Evolutionary conservation across 2,329 filamentous ascomycete species (phyloP), one percentile per base, ranked within the genome.

Genomic region (Colletotrichum truncatum): DNA sequence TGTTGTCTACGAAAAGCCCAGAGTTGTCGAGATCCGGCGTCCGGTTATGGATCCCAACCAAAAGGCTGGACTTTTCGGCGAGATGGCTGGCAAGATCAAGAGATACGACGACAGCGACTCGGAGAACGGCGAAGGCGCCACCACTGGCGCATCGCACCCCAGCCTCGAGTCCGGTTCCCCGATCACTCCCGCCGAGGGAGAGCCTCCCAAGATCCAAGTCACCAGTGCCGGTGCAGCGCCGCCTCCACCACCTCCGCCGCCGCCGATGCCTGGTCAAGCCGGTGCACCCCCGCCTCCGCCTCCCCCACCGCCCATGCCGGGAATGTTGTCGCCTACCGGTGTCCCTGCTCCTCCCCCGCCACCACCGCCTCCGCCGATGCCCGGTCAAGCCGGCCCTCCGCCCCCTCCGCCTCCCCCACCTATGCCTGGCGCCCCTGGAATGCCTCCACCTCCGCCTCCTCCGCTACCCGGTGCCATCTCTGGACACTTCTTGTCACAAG

Each of bases 81-180:
- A 97, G 77, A 90, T 97, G 70, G 87, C 89, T 32, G 87, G 89
- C 53, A 96, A 92, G 78, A 87, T 95, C 72, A 91, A 90, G 79
- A 87, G 82, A 66, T 88, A 89, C 72, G 92, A 92, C 73, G 91
- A 84, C 46, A 93, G 91, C 74, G 92, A 94, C 71, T 91, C 89
- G 30, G 90, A 92, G 70, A 87, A 88, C 39, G 87, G 84, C 41
- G 91, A 92, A 70, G 89, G 88, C 56, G 84, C 91, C 64, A 92
- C 91, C 1, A 93, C 91, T 34, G 92, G 90, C 25, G 88, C 91
- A 46, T 92, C 90, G 18, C 90, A 93, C 74, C 91, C 90, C 26
- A 93, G 91, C 77, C 80, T 93, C 67, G 91, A 94, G 68, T 89
- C 89, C 10, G 84, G 90, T 59, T 85, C 88, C n/a, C 90, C 90